These are phyloP conservation scores for Globisporangium mamillatum DNA, from an alignment of 352 stramenopile genomes.

Conservation along the genomic window DNA sequence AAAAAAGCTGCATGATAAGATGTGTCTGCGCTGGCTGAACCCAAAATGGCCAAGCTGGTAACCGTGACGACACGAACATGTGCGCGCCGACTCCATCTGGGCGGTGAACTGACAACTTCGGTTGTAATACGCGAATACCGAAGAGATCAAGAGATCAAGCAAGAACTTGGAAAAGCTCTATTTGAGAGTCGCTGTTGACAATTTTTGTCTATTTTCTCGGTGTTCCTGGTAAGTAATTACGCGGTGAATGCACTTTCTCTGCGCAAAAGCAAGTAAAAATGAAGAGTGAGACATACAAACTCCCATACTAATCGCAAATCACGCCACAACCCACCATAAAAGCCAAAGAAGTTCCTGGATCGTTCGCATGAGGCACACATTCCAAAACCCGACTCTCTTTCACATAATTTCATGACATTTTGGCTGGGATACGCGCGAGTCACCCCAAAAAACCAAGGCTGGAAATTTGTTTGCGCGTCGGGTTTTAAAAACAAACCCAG, in stretches of 20 bases:
- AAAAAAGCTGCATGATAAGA: background rate
- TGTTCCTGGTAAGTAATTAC: background rate
- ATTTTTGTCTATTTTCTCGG: background rate
- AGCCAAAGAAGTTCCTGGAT: no score
- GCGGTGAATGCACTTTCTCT: background rate
- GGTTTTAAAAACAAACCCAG: background rate
- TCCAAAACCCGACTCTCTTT: background rate
- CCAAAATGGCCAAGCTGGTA: background rate
- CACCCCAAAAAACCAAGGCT: background rate
- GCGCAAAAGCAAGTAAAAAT: no score
- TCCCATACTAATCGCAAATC: no score
- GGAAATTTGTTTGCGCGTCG: background rate
- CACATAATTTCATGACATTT: background rate
- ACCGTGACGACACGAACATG: background rate
- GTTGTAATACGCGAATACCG: no score
- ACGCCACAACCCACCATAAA: no score
- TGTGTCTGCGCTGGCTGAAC: background rate
- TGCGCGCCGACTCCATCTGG: background rate
- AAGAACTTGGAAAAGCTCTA: no score
- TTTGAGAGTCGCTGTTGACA: no score
- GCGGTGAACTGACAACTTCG: background rate
- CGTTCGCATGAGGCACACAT: background rate
- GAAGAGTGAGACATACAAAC: no score
- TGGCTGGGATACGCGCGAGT: background rate
- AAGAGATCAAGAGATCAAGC: no score